A percentile compares a stretch with the other conserved stretches of the same genome.
Evolutionary conservation across 257 asterid genomes (phyloP).

Genomic region (Misopates orontium): DNA sequence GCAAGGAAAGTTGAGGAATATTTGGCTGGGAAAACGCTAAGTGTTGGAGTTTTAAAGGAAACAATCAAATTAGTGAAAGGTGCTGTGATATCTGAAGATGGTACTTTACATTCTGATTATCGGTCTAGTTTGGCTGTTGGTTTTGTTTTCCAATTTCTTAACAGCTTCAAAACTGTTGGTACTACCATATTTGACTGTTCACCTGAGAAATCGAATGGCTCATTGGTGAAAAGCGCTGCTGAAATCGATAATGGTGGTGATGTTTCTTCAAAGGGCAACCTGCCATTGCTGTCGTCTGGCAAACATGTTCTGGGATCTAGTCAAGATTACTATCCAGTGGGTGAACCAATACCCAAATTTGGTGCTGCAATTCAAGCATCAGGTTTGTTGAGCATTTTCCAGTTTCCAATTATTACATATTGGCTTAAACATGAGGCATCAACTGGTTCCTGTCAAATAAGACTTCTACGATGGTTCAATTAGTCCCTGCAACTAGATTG

Average conservation of each 20-base stretch:
- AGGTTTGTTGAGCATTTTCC: slow-evolving; percentile 39
- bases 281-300: slow-evolving; percentile 47
- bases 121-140: slow-evolving; percentile 60
- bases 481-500: slow-evolving; percentile 44
- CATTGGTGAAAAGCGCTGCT: slow-evolving; percentile 3
- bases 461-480: slow-evolving; percentile 38
- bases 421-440: not conserved
- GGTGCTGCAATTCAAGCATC: slow-evolving; percentile 73
- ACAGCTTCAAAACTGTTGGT: slow-evolving; percentile 27
- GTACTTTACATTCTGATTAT: slow-evolving; percentile 54
- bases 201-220: slow-evolving; percentile 1
- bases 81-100: slow-evolving; percentile 50
- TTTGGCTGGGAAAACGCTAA: slow-evolving; percentile 42
- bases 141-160: slow-evolving; percentile 58
- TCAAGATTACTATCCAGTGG: slow-evolving; percentile 64
- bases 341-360: slow-evolving; percentile 57
- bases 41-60: slow-evolving; percentile 37
- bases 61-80: slow-evolving; percentile 50
- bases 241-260: slow-evolving; percentile 15
- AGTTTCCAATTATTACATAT: slow-evolving; percentile 5
- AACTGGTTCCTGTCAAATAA: not conserved
- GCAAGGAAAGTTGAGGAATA: slow-evolving; percentile 53
- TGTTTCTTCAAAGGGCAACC: slow-evolving; percentile 23
- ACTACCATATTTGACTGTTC: slow-evolving; percentile 17
- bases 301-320: slow-evolving; percentile 57